phyloP scores from a whole-genome alignment of 2,329 filamentous ascomycete genomes.

The Fusarium kyushuense region DNA sequence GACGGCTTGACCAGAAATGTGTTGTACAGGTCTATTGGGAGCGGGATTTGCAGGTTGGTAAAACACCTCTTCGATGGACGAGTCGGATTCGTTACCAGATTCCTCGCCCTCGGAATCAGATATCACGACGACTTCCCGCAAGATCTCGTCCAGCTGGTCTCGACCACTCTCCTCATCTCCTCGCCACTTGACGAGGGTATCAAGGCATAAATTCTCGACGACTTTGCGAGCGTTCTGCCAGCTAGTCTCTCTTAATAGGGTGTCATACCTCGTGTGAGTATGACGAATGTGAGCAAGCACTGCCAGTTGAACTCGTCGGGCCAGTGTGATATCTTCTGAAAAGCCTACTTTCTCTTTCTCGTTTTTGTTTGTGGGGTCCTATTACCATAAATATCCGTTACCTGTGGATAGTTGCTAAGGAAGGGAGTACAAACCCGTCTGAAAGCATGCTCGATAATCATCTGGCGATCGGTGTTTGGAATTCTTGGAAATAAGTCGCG shows the following conservation, averaged over 20 bases:
- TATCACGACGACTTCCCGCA: slow-evolving; percentile 75
- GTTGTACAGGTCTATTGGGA: slow-evolving; percentile 23
- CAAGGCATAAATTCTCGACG: slow-evolving; percentile 71
- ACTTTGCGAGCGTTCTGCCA: slow-evolving; percentile 71
- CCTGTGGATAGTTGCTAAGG: not conserved
- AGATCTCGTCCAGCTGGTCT: slow-evolving; percentile 74
- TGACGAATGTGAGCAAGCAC: slow-evolving; percentile 76
- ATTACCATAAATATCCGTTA: slow-evolving; percentile 33
- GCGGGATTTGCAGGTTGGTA: slow-evolving; percentile 19
- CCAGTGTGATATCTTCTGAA: slow-evolving; percentile 66
- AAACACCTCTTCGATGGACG: slow-evolving; percentile 47
- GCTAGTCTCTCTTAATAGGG: slow-evolving; percentile 67
- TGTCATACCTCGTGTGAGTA: slow-evolving; percentile 74
- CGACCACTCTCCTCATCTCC: slow-evolving; percentile 76
- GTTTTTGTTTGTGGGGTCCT: slow-evolving; percentile 65
- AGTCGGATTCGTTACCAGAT: slow-evolving; percentile 55
- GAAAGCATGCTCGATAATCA: slow-evolving; percentile 73
- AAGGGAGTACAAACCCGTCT: slow-evolving; percentile 63
- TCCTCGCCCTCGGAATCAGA: slow-evolving; percentile 68
- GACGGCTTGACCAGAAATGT: slow-evolving; percentile 28
- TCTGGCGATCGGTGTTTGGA: slow-evolving; percentile 71
- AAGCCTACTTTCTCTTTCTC: slow-evolving; percentile 70
- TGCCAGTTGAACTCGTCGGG: slow-evolving; percentile 72
- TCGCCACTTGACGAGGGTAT: slow-evolving; percentile 77
- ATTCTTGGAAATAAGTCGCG: slow-evolving; percentile 74